Base-by-base conservation (phyloP, 1,284 basidiomycete species). In the Rhizoctonia solani region DNA sequence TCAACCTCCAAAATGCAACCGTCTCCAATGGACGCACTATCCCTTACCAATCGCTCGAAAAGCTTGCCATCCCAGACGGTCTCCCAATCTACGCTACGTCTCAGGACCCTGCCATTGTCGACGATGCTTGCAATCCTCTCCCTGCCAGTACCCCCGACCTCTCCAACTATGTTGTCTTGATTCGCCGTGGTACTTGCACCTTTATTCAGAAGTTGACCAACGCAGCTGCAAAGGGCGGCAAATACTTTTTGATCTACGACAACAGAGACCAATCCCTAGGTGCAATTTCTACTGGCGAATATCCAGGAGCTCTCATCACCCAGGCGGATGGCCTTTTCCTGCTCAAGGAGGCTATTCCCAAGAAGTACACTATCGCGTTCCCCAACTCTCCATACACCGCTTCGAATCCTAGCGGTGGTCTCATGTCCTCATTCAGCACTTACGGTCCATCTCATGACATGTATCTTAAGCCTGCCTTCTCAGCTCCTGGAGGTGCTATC, bases 391-490 rank as follows among this genome's bases (percentile, higher is more conserved):
- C 73, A 0, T 72, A 72, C 37, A 80, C 72, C 74, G 75, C 76
- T 72, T 77, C 68, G 72, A 83, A 78, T 70, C 78, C 79, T 1
- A 73, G 73, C 37, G 86, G 85, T n/a, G 86, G 86, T 19, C 77
- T 85, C 30, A 80, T 85, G 27, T 84, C 83, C 3, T 73, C 74
- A n/a, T 87, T 85, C 75, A 82, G 82, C 2, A 79, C 79, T 44
- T 85, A 83, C 70, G 85, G 85, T 0, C 86, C 86, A 2, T 80
- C 84, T 8, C 82, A 85, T 73, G 86, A 88, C 72, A 78, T 86
- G 73, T 82, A 77, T 74, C 81, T 85, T 73, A 82, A 84, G 69
- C 85, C 87, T 6, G 79, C 82, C 1, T 74, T 87, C 34, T 78
- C 82, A 16, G 85, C 86, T 19, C 86, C 86, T 0, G 87, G 87